A percentile compares a stretch with the other conserved stretches of the same genome.
Evolutionary conservation across 768 basidiomycete genomes (phyloP).

Genomic region (Mycena albidolilacea): DNA sequence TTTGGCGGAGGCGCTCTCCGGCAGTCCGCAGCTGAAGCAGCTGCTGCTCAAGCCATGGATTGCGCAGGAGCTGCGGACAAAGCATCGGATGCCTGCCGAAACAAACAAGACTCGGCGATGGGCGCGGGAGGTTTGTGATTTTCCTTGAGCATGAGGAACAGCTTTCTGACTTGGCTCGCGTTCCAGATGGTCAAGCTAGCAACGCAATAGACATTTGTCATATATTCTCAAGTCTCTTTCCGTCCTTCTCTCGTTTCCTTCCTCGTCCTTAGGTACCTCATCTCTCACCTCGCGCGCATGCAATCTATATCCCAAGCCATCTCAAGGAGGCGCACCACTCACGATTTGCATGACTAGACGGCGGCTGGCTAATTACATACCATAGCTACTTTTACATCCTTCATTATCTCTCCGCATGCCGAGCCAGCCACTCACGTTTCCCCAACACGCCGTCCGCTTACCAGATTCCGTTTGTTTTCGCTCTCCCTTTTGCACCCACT

Average conservation of each 20-base stretch:
- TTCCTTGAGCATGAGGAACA: constrained; percentile 9
- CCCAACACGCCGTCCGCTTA: constrained; percentile 29
- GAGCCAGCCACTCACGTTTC: constrained; percentile 39
- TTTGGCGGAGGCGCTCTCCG: constrained; percentile 89
- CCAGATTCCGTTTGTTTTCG: constrained; percentile 23
- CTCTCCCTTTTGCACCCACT: constrained; percentile 30
- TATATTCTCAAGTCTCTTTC: constrained; percentile 28
- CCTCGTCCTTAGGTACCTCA: constrained; percentile 47
- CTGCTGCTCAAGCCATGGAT: constrained; percentile 86
- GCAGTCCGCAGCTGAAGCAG: constrained; percentile 82
- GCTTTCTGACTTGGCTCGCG: not conserved
- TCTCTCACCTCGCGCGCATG: constrained; percentile 61
- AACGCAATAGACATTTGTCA: constrained; percentile 68
- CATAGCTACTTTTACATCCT: constrained; percentile 27
- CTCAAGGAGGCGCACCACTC: constrained; percentile 44
- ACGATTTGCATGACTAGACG: constrained; percentile 43
- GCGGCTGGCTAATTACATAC: constrained; percentile 38
- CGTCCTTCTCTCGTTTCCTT: constrained; percentile 43
- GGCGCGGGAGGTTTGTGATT: constrained; percentile 86
- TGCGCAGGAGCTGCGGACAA: constrained; percentile 78
- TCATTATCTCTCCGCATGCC: constrained; percentile 35
- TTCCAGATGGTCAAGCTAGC: constrained; percentile 82
- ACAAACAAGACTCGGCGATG: constrained; percentile 93
- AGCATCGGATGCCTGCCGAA: constrained; percentile 80
- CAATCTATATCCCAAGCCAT: constrained; percentile 59